phyloP scores from a whole-genome alignment of 129 eudicot species.

The Helichrysum umbraculigerum region DNA sequence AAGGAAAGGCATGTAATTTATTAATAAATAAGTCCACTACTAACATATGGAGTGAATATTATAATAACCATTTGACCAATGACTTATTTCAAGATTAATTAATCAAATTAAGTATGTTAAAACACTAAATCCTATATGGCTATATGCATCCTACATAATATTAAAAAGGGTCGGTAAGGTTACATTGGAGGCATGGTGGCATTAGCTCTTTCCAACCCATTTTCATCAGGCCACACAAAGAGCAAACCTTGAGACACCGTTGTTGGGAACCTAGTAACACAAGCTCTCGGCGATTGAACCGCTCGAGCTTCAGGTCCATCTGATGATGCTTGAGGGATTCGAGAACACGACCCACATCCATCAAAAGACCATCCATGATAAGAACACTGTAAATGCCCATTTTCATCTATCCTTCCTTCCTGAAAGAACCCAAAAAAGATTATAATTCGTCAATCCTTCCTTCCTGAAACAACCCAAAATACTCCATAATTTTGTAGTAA shows the following conservation, averaged over 20 bases:
- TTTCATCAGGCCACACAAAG: slow-evolving; percentile 98
- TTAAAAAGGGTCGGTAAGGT: background rate
- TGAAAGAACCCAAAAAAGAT: slow-evolving; percentile 30
- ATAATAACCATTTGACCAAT: slow-evolving; percentile 18
- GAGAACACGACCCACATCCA: slow-evolving; percentile 80
- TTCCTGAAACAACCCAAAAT: too few relatives aligned
- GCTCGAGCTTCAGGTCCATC: slow-evolving; percentile 96
- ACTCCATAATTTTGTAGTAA: too few relatives aligned
- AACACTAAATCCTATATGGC: background rate
- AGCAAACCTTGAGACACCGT: slow-evolving; percentile 97
- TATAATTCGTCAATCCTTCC: background rate
- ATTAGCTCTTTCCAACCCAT: slow-evolving; percentile 76
- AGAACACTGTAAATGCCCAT: slow-evolving; percentile 93
- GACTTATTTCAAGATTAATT: slow-evolving; percentile 7
- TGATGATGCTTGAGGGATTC: slow-evolving; percentile 85
- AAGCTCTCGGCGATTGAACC: slow-evolving; percentile 76
- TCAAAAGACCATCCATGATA: slow-evolving; percentile 97
- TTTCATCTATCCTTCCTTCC: slow-evolving; percentile 98
- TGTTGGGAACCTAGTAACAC: slow-evolving; percentile 84
- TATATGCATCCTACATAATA: background rate
- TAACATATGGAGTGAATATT: slow-evolving; percentile 13
- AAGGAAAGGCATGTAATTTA: background rate
- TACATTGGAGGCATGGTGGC: slow-evolving; percentile 84
- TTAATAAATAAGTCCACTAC: background rate
- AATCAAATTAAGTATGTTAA: background rate